Conservation (phyloP, 169 alveolate species). For the Eimeria maxima region DNA sequence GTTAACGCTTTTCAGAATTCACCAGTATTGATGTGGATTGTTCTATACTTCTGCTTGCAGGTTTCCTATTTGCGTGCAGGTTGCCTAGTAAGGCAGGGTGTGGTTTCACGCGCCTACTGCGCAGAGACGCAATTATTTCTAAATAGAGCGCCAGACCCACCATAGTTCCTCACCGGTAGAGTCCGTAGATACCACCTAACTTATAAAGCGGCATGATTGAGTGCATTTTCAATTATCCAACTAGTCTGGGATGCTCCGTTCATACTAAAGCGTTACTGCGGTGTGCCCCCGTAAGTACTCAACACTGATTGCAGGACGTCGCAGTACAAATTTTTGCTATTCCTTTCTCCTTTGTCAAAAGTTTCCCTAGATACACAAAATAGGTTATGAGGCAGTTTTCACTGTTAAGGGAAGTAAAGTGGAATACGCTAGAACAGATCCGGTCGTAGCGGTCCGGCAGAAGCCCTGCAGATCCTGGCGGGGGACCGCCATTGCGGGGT, state of each 20-base stretch:
- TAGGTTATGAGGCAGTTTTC: not conserved
- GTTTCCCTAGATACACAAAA: not conserved
- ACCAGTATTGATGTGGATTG: too few relatives aligned
- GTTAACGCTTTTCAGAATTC: too few relatives aligned
- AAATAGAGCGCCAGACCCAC: not conserved
- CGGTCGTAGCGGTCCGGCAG: not conserved
- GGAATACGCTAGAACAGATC: not conserved
- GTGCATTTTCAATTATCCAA: not conserved
- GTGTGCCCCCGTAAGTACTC: not conserved
- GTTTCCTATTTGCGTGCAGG: too few relatives aligned
- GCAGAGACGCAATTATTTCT: too few relatives aligned
- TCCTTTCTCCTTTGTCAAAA: not conserved
- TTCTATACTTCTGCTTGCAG: too few relatives aligned
- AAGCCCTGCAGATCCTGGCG: not conserved
- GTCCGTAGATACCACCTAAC: not conserved
- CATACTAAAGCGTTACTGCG: not conserved
- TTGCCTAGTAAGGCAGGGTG: too few relatives aligned
- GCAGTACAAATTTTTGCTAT: not conserved
- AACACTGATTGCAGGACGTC: not conserved
- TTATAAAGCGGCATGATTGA: not conserved
- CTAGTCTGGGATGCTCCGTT: not conserved
- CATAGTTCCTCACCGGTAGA: not conserved
- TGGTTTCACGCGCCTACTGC: too few relatives aligned
- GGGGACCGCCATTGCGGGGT: slow-evolving; percentile 11
- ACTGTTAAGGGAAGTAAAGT: not conserved